These are phyloP conservation scores for Rhododendron vialii DNA, from an alignment of 148 eudicot species.

Conservation along the genomic window DNA sequence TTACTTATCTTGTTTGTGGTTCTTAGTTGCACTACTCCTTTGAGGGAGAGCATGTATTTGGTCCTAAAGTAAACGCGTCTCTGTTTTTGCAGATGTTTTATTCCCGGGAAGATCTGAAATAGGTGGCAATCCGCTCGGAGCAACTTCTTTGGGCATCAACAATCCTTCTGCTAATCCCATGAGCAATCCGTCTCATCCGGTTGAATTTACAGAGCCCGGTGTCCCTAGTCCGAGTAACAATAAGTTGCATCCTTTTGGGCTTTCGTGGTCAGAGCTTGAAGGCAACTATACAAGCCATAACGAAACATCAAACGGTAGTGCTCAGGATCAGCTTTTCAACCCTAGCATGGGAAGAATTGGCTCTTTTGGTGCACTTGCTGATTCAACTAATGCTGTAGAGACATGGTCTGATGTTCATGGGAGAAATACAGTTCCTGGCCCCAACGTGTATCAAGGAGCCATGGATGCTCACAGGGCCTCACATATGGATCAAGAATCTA, in stretches of 20 bases:
- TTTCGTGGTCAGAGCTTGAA: conserved; percentile 92
- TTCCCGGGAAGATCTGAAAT: conserved; percentile 82
- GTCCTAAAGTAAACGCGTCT: not conserved
- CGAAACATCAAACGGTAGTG: conserved; percentile 31
- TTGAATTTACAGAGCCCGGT: conserved; percentile 33
- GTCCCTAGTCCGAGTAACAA: conserved; percentile 28
- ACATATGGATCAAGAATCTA: conserved; percentile 52
- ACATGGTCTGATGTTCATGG: conserved; percentile 47
- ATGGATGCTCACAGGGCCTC: conserved; percentile 44
- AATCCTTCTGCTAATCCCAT: conserved; percentile 29
- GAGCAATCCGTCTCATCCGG: conserved; percentile 31
- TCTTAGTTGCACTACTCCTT: not conserved
- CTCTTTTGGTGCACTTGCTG: conserved; percentile 35
- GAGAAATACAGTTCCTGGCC: conserved; percentile 36
- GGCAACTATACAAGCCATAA: conserved; percentile 41
- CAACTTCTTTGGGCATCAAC: conserved; percentile 31
- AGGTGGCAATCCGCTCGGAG: conserved; percentile 38
- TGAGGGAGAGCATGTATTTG: not conserved
- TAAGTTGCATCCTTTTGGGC: conserved; percentile 86
- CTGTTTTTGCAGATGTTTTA: conserved; percentile 55
- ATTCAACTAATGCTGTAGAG: conserved; percentile 43
- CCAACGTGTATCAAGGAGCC: conserved; percentile 48
- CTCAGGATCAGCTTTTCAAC: conserved; percentile 38
- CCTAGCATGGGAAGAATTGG: conserved; percentile 37
- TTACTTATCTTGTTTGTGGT: not conserved